Evolutionary conservation across 352 stramenopile species (phyloP).

Genomic region (Pythium volutum): DNA sequence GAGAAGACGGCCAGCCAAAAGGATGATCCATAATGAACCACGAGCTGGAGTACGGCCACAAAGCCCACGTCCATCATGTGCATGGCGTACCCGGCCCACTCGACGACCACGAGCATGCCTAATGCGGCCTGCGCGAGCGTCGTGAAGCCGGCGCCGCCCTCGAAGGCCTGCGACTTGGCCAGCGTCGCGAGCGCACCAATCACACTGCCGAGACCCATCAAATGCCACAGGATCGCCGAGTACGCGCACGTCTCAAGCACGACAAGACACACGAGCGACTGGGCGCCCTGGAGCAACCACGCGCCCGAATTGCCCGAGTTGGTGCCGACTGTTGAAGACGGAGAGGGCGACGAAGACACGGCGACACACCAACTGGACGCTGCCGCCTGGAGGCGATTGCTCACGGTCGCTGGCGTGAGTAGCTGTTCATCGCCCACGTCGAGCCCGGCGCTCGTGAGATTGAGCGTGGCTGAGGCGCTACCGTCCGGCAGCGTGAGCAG

Average conservation of each 20-base stretch:
- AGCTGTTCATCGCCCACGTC: constrained; percentile 1
- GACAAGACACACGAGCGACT: constrained; percentile 56
- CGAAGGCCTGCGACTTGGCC: constrained; percentile 22
- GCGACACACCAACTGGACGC: constrained; percentile 46
- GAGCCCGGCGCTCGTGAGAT: constrained; percentile 6
- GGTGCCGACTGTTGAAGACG: too few relatives aligned
- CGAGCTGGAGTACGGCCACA: constrained; percentile 36
- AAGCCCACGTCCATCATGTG: constrained; percentile 44
- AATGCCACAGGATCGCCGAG: constrained; percentile 39
- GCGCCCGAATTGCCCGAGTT: constrained; percentile 15
- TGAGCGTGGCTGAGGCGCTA: not conserved
- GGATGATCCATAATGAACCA: constrained; percentile 37
- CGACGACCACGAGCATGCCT: constrained; percentile 33
- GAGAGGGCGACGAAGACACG: not conserved
- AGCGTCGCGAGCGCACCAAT: constrained; percentile 24
- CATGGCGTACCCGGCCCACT: constrained; percentile 54
- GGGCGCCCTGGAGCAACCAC: constrained; percentile 47
- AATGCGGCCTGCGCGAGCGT: constrained; percentile 39
- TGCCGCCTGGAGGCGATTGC: constrained; percentile 26
- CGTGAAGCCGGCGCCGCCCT: constrained; percentile 23
- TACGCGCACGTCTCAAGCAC: constrained; percentile 57
- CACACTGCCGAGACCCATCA: constrained; percentile 16
- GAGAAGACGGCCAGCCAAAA: constrained; percentile 36
- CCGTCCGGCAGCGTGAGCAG: constrained; percentile 26
- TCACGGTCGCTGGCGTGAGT: constrained; percentile 3